phyloP scores from a whole-genome alignment of 2,329 filamentous ascomycete genomes.

The Colletotrichum sp. region DNA sequence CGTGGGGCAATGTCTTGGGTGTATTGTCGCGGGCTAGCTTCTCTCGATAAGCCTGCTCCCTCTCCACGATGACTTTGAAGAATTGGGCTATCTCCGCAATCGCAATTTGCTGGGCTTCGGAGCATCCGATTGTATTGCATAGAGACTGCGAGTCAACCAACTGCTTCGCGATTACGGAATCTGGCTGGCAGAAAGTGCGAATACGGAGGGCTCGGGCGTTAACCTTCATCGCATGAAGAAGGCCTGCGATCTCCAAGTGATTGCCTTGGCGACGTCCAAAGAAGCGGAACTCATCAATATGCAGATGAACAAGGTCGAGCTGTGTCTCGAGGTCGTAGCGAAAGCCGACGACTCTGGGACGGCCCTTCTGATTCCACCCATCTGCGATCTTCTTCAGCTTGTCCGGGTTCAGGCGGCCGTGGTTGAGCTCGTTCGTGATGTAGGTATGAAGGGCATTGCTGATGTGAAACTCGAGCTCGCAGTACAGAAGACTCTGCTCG shows the following conservation, averaged over 20 bases:
- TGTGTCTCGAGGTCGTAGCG: conserved; percentile 66
- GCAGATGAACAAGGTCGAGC: conserved; percentile 56
- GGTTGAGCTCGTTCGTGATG: conserved; percentile 56
- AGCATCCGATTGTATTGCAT: conserved; percentile 52
- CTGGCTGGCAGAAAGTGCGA: conserved; percentile 63
- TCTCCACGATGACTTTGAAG: conserved; percentile 57
- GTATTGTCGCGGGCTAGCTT: conserved; percentile 24
- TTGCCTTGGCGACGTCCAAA: conserved; percentile 52
- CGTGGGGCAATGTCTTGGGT: not conserved
- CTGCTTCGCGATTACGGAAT: conserved; percentile 63
- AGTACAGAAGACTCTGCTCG: conserved; percentile 64
- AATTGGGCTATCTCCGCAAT: conserved; percentile 58
- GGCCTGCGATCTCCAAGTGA: conserved; percentile 46
- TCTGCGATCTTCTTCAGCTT: conserved; percentile 58
- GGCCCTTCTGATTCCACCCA: conserved; percentile 56
- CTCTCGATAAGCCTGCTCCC: conserved; percentile 40
- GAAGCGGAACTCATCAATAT: conserved; percentile 59
- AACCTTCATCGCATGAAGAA: conserved; percentile 57
- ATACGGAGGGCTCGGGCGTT: conserved; percentile 58
- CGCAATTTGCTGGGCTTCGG: conserved; percentile 47
- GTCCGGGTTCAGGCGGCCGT: conserved; percentile 57
- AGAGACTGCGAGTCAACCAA: conserved; percentile 58
- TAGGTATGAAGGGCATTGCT: conserved; percentile 56
- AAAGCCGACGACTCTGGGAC: conserved; percentile 60
- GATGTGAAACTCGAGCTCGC: conserved; percentile 63